These are phyloP conservation scores for Spongiforma sp. DNA, from an alignment of 1,284 basidiomycete species.

Conservation along the genomic window DNA sequence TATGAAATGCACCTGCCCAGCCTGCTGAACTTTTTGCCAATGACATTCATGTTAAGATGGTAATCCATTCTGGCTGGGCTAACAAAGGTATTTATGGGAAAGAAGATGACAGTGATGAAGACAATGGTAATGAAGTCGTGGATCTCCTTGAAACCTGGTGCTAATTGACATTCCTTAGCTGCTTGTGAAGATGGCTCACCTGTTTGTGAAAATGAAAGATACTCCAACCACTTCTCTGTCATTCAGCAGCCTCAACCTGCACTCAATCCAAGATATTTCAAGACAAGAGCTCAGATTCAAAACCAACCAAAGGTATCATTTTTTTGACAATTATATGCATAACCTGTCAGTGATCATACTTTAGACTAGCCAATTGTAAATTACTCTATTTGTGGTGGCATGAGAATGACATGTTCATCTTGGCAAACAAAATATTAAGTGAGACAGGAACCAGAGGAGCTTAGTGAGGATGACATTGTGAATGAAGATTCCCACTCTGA, in stretches of 20 bases:
- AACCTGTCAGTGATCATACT: neutral
- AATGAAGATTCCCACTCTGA: neutral
- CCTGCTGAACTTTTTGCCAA: too few species aligned
- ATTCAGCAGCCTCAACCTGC: too few species aligned
- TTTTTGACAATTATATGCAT: neutral
- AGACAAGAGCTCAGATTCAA: neutral
- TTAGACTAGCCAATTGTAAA: neutral
- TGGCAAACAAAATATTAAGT: neutral
- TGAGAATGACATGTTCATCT: neutral
- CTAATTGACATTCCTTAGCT: too few species aligned
- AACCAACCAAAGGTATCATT: neutral
- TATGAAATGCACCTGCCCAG: too few species aligned
- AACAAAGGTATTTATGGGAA: too few species aligned
- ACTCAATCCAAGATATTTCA: neutral
- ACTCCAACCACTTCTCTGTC: neutral
- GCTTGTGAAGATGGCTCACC: neutral
- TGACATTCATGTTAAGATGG: too few species aligned
- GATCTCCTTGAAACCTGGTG: too few species aligned
- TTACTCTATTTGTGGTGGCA: neutral
- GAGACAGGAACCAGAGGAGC: neutral
- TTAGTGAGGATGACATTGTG: too few species aligned
- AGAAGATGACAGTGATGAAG: neutral
- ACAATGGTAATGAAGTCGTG: neutral
- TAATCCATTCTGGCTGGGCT: too few species aligned
- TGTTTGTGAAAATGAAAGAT: neutral